Conservation (phyloP, 768 basidiomycete species). For the Russula sp. region DNA sequence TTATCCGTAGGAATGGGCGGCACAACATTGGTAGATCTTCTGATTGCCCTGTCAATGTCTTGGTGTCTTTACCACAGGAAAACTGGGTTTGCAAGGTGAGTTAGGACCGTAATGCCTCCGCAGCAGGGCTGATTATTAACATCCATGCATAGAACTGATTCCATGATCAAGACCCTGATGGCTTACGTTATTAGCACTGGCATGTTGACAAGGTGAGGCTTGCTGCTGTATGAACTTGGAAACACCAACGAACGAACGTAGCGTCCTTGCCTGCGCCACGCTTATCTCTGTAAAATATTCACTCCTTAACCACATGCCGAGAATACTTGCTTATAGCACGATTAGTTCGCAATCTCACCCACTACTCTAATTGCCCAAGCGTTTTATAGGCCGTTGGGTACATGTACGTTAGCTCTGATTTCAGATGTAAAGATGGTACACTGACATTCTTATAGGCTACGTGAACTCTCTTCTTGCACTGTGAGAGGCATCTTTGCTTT, state of each 20-base stretch:
- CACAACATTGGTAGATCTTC: slow-evolving; percentile 44
- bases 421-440: no score
- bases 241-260: neutral
- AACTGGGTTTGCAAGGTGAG: slow-evolving; percentile 39
- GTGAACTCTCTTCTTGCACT: no score
- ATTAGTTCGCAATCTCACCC: slow-evolving; percentile 31
- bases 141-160: slow-evolving; percentile 24
- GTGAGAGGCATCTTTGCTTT: no score
- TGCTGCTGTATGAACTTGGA: neutral
- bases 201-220: slow-evolving; percentile 22
- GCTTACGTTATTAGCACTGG: slow-evolving; percentile 26
- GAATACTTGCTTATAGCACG: neutral
- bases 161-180: slow-evolving; percentile 25
- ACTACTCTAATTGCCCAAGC: slow-evolving; percentile 36
- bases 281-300: slow-evolving; percentile 16
- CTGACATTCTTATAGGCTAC: no score
- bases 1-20: slow-evolving; percentile 39
- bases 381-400: slow-evolving; percentile 45
- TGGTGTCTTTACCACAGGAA: slow-evolving; percentile 41
- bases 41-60: slow-evolving; percentile 42
- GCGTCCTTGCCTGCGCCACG: slow-evolving; percentile 19
- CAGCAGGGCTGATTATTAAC: neutral
- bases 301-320: no score
- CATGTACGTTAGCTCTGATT: slow-evolving; percentile 32
- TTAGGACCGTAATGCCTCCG: neutral